Evolutionary conservation across 2,329 filamentous ascomycete species (phyloP).

Genomic region (Clarireedia sp.): DNA sequence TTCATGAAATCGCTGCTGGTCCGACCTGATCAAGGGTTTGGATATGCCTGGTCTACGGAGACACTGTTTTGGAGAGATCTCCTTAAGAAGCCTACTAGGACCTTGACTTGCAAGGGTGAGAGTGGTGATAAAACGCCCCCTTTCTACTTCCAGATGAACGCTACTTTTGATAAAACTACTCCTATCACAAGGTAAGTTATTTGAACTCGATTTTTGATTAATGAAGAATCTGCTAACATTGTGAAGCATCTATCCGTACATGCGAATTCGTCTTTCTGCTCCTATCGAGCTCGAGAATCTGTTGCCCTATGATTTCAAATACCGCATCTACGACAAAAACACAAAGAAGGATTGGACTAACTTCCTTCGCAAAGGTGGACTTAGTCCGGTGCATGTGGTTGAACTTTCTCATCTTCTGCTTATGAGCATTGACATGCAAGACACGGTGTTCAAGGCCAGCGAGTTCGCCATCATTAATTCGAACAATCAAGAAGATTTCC

Average conservation of each 20-base stretch:
- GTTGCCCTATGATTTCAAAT: slow-evolving; percentile 96
- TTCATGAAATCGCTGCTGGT: slow-evolving; percentile 84
- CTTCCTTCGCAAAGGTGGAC: slow-evolving; percentile 89
- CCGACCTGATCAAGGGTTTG: slow-evolving; percentile 90
- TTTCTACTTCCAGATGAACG: slow-evolving; percentile 95
- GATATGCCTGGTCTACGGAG: slow-evolving; percentile 90
- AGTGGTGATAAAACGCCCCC: slow-evolving; percentile 67
- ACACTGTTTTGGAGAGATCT: slow-evolving; percentile 89
- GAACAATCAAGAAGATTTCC: slow-evolving; percentile 78
- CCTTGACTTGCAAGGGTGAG: slow-evolving; percentile 82
- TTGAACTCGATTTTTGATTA: neutral
- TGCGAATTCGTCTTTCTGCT: slow-evolving; percentile 85
- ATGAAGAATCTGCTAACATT: slow-evolving; percentile 27
- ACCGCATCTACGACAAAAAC: slow-evolving; percentile 97
- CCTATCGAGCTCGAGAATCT: slow-evolving; percentile 92
- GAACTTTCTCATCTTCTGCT: slow-evolving; percentile 89
- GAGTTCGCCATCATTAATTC: slow-evolving; percentile 97
- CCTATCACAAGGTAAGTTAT: slow-evolving; percentile 61
- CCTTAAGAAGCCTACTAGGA: slow-evolving; percentile 73
- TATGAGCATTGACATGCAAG: slow-evolving; percentile 92
- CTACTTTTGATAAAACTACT: slow-evolving; percentile 74
- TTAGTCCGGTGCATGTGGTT: slow-evolving; percentile 95
- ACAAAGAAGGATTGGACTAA: slow-evolving; percentile 99
- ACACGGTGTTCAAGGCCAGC: slow-evolving; percentile 87
- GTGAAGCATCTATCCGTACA: slow-evolving; percentile 75